A percentile compares a stretch with the other conserved stretches of the same genome.
Evolutionary conservation across 1,284 basidiomycete species (phyloP).

Genomic region (Tylopilus sp.): DNA sequence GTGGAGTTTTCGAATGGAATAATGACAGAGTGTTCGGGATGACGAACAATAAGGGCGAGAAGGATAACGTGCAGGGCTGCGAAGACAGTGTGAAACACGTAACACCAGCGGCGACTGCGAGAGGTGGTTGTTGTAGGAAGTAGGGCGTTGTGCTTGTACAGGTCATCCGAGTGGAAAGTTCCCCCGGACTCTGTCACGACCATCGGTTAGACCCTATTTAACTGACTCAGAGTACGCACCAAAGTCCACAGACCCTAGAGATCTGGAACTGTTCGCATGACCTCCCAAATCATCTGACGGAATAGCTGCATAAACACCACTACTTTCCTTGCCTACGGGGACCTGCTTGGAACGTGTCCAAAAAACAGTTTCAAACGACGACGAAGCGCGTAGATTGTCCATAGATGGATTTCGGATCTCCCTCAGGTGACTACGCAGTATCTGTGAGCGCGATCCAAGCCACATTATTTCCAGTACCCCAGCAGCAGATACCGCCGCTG

Average conservation of each 20-base stretch:
- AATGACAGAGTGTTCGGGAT: background rate
- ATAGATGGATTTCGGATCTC: background rate
- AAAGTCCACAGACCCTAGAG: background rate
- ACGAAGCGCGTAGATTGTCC: background rate
- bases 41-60: background rate
- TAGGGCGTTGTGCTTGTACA: background rate
- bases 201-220: background rate
- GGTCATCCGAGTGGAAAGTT: background rate
- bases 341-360: background rate
- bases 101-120: background rate
- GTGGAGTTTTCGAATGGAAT: background rate
- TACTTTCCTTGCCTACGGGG: no score
- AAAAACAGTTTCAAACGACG: background rate
- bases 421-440: background rate
- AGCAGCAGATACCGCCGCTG: background rate
- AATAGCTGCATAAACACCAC: background rate
- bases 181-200: background rate
- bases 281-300: background rate
- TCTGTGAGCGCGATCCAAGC: background rate
- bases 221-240: background rate
- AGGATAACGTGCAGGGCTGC: background rate
- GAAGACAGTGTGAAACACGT: background rate
- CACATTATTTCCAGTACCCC: background rate
- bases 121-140: background rate
- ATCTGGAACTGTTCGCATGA: background rate